Evolutionary conservation across 2,329 filamentous ascomycete genomes (phyloP).

Genomic region (Claviceps monticola): DNA sequence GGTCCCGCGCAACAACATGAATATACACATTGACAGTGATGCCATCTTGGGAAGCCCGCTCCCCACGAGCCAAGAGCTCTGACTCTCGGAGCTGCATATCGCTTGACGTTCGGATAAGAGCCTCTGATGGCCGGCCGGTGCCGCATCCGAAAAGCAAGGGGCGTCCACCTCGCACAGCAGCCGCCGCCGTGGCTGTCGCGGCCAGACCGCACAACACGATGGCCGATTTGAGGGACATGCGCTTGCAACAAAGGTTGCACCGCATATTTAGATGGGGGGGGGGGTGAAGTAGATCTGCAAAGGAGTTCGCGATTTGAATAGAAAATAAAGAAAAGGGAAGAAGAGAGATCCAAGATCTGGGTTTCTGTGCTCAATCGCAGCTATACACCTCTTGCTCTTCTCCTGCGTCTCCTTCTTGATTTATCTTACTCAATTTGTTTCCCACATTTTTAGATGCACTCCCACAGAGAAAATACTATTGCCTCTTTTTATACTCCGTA

Average conservation of each 20-base stretch:
- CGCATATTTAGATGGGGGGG: too few species aligned
- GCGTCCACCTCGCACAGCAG: background rate
- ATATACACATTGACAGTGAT: background rate
- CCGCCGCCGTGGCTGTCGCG: background rate
- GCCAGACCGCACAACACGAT: background rate
- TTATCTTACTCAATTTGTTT: too few species aligned
- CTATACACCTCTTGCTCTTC: too few species aligned
- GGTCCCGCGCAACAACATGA: background rate
- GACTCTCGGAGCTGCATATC: background rate
- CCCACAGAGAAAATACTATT: too few species aligned
- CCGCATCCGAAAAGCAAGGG: background rate
- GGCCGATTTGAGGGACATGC: background rate
- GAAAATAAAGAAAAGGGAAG: too few species aligned
- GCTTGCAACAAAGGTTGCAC: background rate
- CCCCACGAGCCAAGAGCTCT: background rate
- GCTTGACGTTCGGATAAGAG: background rate
- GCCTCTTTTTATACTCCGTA: too few species aligned
- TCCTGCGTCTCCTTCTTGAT: too few species aligned
- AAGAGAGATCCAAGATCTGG: too few species aligned
- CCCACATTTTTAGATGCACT: too few species aligned
- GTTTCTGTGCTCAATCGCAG: too few species aligned
- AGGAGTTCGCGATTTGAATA: too few species aligned
- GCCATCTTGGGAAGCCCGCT: background rate
- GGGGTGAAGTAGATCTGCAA: too few species aligned
- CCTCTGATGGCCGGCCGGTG: background rate